Percentiles rank a stretch among this genome's conserved stretches.
Conservation (phyloP, 2,329 filamentous ascomycete species). For the Botrytis sinoallii region DNA sequence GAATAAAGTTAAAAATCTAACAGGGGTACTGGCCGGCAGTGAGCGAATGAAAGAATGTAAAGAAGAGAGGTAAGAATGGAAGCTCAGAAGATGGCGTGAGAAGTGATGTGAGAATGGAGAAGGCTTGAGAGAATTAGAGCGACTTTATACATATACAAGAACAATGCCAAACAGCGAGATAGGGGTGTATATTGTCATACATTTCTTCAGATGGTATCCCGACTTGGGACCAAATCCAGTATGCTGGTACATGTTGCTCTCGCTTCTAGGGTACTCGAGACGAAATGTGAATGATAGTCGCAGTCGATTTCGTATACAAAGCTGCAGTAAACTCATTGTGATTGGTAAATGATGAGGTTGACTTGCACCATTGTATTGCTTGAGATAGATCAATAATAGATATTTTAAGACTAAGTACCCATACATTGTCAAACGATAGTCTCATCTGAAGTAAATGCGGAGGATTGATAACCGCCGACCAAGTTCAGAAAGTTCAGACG, state of each 20-base stretch:
- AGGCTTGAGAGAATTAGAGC: constrained; percentile 9
- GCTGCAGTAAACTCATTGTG: neutral
- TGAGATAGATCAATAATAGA: neutral
- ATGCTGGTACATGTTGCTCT: neutral
- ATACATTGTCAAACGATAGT: neutral
- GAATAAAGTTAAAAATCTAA: constrained; percentile 5
- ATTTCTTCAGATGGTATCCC: neutral
- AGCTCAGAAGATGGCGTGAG: neutral
- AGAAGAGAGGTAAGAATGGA: neutral
- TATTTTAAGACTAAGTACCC: neutral
- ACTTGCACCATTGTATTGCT: neutral
- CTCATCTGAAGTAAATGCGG: neutral
- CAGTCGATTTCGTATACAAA: neutral
- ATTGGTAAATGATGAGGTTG: neutral
- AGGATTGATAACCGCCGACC: neutral
- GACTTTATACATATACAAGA: constrained; percentile 2
- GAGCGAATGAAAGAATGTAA: neutral
- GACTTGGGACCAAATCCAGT: neutral
- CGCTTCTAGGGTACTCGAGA: neutral
- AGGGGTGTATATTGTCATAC: neutral
- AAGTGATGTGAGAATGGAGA: constrained; percentile 9
- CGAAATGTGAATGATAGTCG: constrained; percentile 2
- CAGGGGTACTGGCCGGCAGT: constrained; percentile 11
- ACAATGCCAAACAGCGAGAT: neutral
- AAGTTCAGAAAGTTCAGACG: neutral